Percentiles rank a stretch among this genome's conserved stretches.
phyloP scores from a whole-genome alignment of 2,329 filamentous ascomycete species.

The Drechslerella stenobrocha region DNA sequence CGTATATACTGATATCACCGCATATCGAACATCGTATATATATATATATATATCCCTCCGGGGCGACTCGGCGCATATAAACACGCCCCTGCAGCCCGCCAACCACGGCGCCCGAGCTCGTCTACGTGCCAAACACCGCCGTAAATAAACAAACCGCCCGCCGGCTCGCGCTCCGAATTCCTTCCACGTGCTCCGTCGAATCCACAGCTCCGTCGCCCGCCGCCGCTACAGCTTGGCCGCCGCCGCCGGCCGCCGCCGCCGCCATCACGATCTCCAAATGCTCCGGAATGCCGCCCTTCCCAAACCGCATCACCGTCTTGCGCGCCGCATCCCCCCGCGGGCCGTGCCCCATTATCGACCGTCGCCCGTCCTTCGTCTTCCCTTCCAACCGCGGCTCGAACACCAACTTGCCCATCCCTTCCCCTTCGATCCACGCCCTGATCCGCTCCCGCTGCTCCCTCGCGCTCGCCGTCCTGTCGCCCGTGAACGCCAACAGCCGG shows the following conservation, averaged over 20 bases:
- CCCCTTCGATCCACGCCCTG: constrained; percentile 61
- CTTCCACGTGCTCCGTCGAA: no score
- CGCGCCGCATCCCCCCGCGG: constrained; percentile 64
- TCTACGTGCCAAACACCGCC: no score
- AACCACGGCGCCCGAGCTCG: no score
- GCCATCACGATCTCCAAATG: constrained; percentile 62
- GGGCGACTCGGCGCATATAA: no score
- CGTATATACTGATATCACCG: no score
- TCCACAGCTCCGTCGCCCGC: no score
- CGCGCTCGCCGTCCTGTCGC: constrained; percentile 56
- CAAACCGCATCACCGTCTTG: constrained; percentile 64
- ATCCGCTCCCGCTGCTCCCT: constrained; percentile 55
- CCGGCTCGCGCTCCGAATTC: no score
- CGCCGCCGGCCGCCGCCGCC: constrained; percentile 60
- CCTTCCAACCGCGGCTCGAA: constrained; percentile 61
- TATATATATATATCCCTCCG: no score
- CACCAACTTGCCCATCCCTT: constrained; percentile 62
- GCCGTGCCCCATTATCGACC: constrained; percentile 62
- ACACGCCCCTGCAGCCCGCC: no score
- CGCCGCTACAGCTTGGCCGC: constrained; percentile 47
- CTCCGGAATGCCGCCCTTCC: constrained; percentile 59
- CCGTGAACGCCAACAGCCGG: constrained; percentile 62
- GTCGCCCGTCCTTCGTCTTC: constrained; percentile 57
- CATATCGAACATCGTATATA: no score
- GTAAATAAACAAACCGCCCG: no score